A percentile compares a stretch with the other conserved stretches of the same genome.
Evolutionary conservation across 2,329 filamentous ascomycete genomes (phyloP).

Genomic region (Bipolaris cookei): DNA sequence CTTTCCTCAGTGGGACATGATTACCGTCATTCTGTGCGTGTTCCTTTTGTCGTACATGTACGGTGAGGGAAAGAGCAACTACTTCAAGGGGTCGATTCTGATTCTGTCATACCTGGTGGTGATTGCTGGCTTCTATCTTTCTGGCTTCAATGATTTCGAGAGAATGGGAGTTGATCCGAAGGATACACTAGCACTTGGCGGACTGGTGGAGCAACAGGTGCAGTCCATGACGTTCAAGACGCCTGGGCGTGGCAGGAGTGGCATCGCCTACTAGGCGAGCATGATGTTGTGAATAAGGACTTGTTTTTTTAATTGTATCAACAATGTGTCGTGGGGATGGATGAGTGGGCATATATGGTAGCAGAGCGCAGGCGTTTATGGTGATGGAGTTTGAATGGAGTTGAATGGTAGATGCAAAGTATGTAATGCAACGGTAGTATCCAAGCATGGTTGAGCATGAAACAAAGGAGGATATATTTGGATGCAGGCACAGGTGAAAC

Average conservation of each 20-base stretch:
- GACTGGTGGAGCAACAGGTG: constrained; percentile 34
- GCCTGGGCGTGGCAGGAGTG: constrained; percentile 30
- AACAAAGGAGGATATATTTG: not conserved
- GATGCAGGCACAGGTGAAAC: not conserved
- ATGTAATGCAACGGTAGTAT: not conserved
- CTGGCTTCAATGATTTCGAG: constrained; percentile 65
- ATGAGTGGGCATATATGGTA: not conserved
- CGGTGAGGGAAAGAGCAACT: constrained; percentile 98
- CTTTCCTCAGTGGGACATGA: constrained; percentile 99
- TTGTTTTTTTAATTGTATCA: not conserved
- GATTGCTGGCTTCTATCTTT: constrained; percentile 88
- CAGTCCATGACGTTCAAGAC: constrained; percentile 48
- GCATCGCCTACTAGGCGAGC: constrained; percentile 33
- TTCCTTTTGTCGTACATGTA: constrained; percentile 98
- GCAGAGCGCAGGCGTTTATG: constrained; percentile 12
- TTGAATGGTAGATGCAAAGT: not conserved
- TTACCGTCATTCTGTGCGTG: constrained; percentile 93
- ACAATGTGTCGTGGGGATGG: not conserved
- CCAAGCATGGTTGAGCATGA: not conserved
- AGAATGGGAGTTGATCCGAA: constrained; percentile 43
- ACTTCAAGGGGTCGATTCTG: constrained; percentile 98
- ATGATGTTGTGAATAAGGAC: not conserved
- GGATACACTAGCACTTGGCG: constrained; percentile 47
- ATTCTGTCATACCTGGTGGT: constrained; percentile 93
- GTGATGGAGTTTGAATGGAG: not conserved